Base-by-base conservation (phyloP, 1,284 basidiomycete species). In the Somion occarium region DNA sequence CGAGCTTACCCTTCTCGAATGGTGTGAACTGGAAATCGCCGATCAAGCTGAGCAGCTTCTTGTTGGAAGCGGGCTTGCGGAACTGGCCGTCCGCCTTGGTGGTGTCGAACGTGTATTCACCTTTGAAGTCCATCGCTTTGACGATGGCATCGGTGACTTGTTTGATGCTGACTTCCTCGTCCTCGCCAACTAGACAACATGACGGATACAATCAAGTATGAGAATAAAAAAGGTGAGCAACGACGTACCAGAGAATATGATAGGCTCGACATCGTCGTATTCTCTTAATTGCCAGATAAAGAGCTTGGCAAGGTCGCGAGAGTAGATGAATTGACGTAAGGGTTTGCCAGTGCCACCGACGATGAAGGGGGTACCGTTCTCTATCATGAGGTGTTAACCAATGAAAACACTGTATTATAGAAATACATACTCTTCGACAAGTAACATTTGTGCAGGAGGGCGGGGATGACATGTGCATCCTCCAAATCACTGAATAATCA, bases 31-130 rank as follows among this genome's bases (percentile, higher is more conserved):
- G 62, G 69, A 93, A 95, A 5, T 76, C 80, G 30, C 82, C 81
- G 37, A 92, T 82, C 38, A 88, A 70, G 20, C 69, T 70, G 27
- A 88, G 64, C 3, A 95, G 72, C 68, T 93, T 94, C 62, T 79
- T 83, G 69, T 96, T 96, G 41, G 89, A 91, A n/a, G 93, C 93
- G 0, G 92, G 91, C 71, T 95, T 95, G 59, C 93, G 85, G 78
- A 85, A 93, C 68, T 96, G 93, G 1, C 93, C 93, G 61, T 96
- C 91, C 2, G 88, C 78, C 42, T 74, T 74, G 19, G 74, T 75
- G 49, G 83, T 80, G 64, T 89, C 85, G 64, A 88, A 90, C 46
- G 70, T 71, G 65, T 88, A 90, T 46, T 85, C 76, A 47, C 88
- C 88, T 56, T 83, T 58, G 70, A 91, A 93, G 44, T 79, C 78